These are phyloP conservation scores for Citrullus mucosospermus DNA, from an alignment of 306 rosid genomes.

Conservation along the genomic window DNA sequence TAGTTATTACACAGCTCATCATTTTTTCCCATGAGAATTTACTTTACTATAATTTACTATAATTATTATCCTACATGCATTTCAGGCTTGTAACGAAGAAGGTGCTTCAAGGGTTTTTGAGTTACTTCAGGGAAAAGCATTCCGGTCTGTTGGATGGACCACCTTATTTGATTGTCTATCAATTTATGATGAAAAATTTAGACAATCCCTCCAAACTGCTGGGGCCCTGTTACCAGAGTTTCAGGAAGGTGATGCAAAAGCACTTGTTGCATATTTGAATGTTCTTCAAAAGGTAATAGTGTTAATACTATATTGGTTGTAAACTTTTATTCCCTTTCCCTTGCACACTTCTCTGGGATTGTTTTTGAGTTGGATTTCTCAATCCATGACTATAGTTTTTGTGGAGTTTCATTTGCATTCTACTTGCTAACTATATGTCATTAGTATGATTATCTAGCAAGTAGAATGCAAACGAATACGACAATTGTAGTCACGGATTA, in stretches of 20 bases:
- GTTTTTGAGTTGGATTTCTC: not conserved
- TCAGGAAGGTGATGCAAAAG: constrained; percentile 94
- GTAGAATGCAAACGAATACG: not conserved
- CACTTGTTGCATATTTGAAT: constrained; percentile 84
- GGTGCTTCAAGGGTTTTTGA: constrained; percentile 91
- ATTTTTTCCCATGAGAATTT: not conserved
- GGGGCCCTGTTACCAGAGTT: constrained; percentile 80
- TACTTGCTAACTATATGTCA: not conserved
- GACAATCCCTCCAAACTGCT: constrained; percentile 81
- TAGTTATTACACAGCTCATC: not conserved
- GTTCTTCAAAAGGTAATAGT: constrained; percentile 70
- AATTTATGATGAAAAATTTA: constrained; percentile 87
- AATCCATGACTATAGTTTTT: not conserved
- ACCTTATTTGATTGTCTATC: constrained; percentile 89
- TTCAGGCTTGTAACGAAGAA: constrained; percentile 85
- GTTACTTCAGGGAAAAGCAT: constrained; percentile 85
- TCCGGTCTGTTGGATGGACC: constrained; percentile 98
- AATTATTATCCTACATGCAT: not conserved
- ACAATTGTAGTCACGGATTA: not conserved
- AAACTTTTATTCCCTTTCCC: not conserved
- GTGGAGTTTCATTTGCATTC: not conserved
- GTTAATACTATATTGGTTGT: not conserved
- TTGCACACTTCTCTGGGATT: not conserved
- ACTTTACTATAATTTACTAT: not conserved
- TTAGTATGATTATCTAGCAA: not conserved